Evolutionary conservation across 1,284 basidiomycete species (phyloP).

Genomic region (Boletus holoroseus): DNA sequence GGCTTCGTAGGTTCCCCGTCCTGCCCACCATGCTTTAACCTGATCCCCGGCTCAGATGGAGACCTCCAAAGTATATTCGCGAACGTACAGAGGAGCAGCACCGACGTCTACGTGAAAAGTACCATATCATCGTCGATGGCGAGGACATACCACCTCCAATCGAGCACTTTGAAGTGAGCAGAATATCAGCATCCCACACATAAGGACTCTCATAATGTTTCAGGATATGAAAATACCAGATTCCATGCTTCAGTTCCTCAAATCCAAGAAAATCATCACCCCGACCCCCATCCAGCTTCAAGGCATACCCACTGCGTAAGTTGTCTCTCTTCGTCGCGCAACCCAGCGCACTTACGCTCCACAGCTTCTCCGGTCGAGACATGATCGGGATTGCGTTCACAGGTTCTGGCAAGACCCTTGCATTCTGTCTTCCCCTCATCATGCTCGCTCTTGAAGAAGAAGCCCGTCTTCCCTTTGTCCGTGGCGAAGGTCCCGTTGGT

Average conservation of each 20-base stretch:
- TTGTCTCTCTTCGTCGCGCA: slow-evolving; percentile 10
- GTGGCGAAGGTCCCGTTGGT: slow-evolving; percentile 94
- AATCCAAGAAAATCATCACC: slow-evolving; percentile 75
- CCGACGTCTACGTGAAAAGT: slow-evolving; percentile 75
- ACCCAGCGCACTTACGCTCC: slow-evolving; percentile 8
- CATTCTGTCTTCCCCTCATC: slow-evolving; percentile 90
- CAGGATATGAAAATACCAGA: slow-evolving; percentile 98
- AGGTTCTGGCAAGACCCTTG: slow-evolving; percentile 89
- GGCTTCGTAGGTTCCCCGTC: slow-evolving; percentile 55
- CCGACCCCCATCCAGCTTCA: slow-evolving; percentile 98
- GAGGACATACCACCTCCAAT: slow-evolving; percentile 93
- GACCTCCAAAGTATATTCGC: slow-evolving; percentile 79
- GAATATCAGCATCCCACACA: background rate
- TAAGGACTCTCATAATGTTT: slow-evolving; percentile 15
- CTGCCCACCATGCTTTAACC: slow-evolving; percentile 1
- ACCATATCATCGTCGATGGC: slow-evolving; percentile 90
- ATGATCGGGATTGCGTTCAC: slow-evolving; percentile 95
- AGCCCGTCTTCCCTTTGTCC: slow-evolving; percentile 78
- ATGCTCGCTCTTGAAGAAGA: slow-evolving; percentile 96
- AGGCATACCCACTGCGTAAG: slow-evolving; percentile 90
- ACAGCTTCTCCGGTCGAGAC: slow-evolving; percentile 82
- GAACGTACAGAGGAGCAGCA: slow-evolving; percentile 67
- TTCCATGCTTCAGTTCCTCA: slow-evolving; percentile 77
- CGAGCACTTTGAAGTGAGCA: slow-evolving; percentile 75
- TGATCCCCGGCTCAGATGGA: slow-evolving; percentile 58